Base-by-base conservation (phyloP, 2,329 filamentous ascomycete species). In the Tolypocladium guangdongense region DNA sequence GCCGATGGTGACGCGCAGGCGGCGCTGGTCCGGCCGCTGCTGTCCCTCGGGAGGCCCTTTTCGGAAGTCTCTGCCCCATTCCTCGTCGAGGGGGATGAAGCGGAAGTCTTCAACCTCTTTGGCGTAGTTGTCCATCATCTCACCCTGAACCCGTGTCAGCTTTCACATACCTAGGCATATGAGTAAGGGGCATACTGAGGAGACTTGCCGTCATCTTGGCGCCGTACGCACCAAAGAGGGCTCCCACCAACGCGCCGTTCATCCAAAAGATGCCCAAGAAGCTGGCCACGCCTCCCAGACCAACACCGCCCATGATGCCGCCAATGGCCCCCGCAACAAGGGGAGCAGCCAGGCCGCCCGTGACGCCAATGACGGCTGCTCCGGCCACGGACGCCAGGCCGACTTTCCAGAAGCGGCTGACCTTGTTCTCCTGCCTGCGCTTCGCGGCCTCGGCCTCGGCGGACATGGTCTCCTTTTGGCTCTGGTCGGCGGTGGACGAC, bases 361-460 rank as follows among this genome's bases (percentile, higher is more conserved):
- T 96, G 4, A 96, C 81, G 7, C 91, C 91, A n/a, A 96, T 91
- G 1, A 96, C 74, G 0, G 88, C 88, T 1, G 92, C 92, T 12
- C 92, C 92, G 0, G 89, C 90, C 0, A 95, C 89, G 10, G 87
- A 88, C 0, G 91, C 92, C 30, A 96, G 75, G 0, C 91, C 90
- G 22, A 96, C 90, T 66, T 96, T 96, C 88, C 89, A 95, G 66
- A 87, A 87, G 10, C 90, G 77, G 22, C 81, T 77, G 10, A 78
- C 71, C 59, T 87, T 82, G 52, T 86, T 87, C 55, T 88, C 80
- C 57, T 91, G 83, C 16, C 79, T 79, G 52, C 86, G 82, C 65
- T 87, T 87, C 63, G 86, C 81, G 0, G 83, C 84, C 65, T 93
- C 90, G 1, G 84, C 81, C 56, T 91, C 87, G 1, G 87, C 88